Percentiles rank a stretch among this genome's conserved stretches.
phyloP scores from a whole-genome alignment of 176 grass and related monocot species.

The Metroxylon sagu region DNA sequence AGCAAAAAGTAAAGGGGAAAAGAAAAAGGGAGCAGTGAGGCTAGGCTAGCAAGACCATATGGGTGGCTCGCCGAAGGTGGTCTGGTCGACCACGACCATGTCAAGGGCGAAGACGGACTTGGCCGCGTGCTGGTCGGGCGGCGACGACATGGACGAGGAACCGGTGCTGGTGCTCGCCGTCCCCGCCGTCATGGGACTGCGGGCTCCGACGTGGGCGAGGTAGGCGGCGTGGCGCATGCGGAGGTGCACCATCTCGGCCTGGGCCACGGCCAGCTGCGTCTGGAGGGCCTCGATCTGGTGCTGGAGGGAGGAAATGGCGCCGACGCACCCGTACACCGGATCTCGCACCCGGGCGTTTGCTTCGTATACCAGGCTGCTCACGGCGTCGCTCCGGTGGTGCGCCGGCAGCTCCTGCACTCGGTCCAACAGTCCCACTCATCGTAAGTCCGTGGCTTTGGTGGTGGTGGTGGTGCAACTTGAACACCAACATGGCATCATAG shows the following conservation, averaged over 20 bases:
- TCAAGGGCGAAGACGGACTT: constrained; percentile 22
- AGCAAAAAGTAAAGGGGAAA: not conserved
- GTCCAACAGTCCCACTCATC: not conserved
- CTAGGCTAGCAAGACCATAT: constrained; percentile 43
- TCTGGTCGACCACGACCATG: constrained; percentile 27
- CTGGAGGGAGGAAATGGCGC: constrained; percentile 85
- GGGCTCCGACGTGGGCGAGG: constrained; percentile 37
- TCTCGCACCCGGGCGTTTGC: constrained; percentile 90
- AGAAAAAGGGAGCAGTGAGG: not conserved
- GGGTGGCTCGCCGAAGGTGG: constrained; percentile 17
- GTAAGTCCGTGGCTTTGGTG: not conserved
- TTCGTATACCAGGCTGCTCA: constrained; percentile 99
- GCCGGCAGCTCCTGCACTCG: constrained; percentile 63
- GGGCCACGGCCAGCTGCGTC: constrained; percentile 73
- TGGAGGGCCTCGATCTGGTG: constrained; percentile 86
- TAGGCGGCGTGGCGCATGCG: constrained; percentile 42
- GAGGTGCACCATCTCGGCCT: constrained; percentile 79
- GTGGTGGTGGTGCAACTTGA: not conserved
- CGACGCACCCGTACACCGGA: constrained; percentile 92
- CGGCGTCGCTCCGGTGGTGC: constrained; percentile 82
- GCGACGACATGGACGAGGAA: constrained; percentile 49
- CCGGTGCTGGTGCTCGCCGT: constrained; percentile 15
- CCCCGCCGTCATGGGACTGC: not conserved
- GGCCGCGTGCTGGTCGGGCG: not conserved
- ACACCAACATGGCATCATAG: not conserved